These are phyloP conservation scores for Cardamine chenopodiifolia DNA, from an alignment of 345 rosid species.

Conservation along the genomic window DNA sequence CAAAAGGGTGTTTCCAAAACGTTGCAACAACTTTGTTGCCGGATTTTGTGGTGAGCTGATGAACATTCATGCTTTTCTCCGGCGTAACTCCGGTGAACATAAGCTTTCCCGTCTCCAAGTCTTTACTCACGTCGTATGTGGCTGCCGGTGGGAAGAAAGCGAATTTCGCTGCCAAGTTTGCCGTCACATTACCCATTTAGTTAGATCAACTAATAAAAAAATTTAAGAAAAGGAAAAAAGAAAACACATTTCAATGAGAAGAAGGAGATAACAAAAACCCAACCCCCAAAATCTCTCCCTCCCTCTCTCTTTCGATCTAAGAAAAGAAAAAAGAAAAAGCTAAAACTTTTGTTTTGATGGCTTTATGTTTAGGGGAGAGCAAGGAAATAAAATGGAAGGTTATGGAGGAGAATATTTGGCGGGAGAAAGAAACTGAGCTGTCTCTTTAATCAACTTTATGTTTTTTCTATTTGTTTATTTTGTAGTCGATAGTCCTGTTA, in stretches of 20 bases:
- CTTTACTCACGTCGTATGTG: constrained; percentile 67
- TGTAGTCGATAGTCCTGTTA: no score
- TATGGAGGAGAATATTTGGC: constrained; percentile 14
- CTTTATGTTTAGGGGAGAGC: constrained; percentile 29
- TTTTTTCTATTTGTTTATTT: no score
- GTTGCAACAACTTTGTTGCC: constrained; percentile 82
- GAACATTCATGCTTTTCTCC: constrained; percentile 81
- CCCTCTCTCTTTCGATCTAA: constrained; percentile 30
- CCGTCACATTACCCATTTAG: constrained; percentile 86
- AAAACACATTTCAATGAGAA: neutral
- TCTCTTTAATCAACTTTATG: neutral
- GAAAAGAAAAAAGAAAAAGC: constrained; percentile 8
- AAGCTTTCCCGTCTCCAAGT: constrained; percentile 60
- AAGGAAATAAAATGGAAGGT: neutral
- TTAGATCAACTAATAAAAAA: neutral
- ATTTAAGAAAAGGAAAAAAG: neutral
- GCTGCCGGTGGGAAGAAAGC: constrained; percentile 96
- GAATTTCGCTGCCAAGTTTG: constrained; percentile 88
- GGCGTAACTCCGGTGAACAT: constrained; percentile 65
- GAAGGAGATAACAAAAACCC: constrained; percentile 29
- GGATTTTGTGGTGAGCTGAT: constrained; percentile 68
- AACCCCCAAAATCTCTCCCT: constrained; percentile 26
- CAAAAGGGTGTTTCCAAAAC: constrained; percentile 92
- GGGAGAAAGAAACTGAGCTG: constrained; percentile 14
- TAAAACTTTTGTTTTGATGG: neutral